Conservation (phyloP, 352 stramenopile genomes). For the Phytophthora sojae region DNA sequence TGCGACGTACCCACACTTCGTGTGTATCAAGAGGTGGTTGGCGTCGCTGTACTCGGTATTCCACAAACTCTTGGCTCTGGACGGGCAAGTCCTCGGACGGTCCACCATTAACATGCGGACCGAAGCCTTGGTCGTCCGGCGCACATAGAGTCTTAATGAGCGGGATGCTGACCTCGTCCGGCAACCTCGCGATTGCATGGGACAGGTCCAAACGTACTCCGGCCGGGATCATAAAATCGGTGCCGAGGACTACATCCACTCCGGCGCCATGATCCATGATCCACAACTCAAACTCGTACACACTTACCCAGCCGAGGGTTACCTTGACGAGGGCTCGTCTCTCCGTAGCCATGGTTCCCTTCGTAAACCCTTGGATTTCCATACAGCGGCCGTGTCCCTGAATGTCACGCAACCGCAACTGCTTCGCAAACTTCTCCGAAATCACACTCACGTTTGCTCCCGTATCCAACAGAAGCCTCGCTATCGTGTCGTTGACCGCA, state of each 20-base stretch:
- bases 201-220: background rate
- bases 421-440: too few relatives aligned
- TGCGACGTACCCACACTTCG: background rate
- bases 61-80: background rate
- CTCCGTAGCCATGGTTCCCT: background rate
- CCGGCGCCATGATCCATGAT: background rate
- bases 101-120: background rate
- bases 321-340: background rate
- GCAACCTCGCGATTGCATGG: background rate
- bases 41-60: background rate
- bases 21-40: background rate
- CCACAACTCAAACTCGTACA: background rate
- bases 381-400: too few relatives aligned
- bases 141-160: background rate
- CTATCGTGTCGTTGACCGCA: background rate
- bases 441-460: too few relatives aligned
- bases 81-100: background rate
- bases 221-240: background rate
- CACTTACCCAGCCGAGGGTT: background rate
- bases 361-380: background rate
- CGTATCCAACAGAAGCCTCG: conserved; percentile 6
- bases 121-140: background rate
- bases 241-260: background rate
- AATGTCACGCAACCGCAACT: too few relatives aligned
- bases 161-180: background rate